Evolutionary conservation across 768 basidiomycete genomes (phyloP), one percentile per base, ranked within the genome.

Genomic region (Filobasidium floriforme): DNA sequence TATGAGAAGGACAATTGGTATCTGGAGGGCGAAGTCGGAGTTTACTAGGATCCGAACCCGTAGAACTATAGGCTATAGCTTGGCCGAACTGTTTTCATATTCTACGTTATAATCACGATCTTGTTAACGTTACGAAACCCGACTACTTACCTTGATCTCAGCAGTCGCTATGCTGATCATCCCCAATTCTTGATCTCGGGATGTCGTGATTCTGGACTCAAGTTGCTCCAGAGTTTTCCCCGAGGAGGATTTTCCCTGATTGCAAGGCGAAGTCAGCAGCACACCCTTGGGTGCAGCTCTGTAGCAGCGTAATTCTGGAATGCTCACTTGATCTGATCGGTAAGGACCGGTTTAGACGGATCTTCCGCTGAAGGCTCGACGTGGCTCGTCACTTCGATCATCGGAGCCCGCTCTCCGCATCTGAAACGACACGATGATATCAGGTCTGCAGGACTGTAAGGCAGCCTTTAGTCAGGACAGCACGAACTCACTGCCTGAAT

Each of bases 1-100:
- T 78, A 73, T 71, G 77, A 78, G 59, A 72, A 73, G 49, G 77
- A 78, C 70, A 78, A 78, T 68, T 78, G 77, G 77, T 78, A 75
- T 74, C 61, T 78, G 18, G 75, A 78, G 59, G 74, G 70, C 1
- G 74, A 78, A 54, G 75, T 78, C 9, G 77, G 77, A 22, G 24
- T 66, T 37, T 66, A 59, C 32, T 37, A 37, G 32, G 32, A 3
- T 9, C 32, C 32, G 32, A 37, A 4, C 9, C 32, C 3, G 3
- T 37, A 3, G 32, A 9, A 37, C 3, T 37, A 37, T 37, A 37
- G 32, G 32, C 32, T 37, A 37, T 37, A 37, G 32, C 32, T 37
- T 37, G 32, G 32, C 32, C 32, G 32, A 37, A 37, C 32, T 37
- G 32, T 37, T 37, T 4, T 37, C 32, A 37, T 37, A 9, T 9